Evolutionary conservation across 2,329 filamentous ascomycete genomes (phyloP), one percentile per base, ranked within the genome.

Genomic region (Ascochyta fabae): DNA sequence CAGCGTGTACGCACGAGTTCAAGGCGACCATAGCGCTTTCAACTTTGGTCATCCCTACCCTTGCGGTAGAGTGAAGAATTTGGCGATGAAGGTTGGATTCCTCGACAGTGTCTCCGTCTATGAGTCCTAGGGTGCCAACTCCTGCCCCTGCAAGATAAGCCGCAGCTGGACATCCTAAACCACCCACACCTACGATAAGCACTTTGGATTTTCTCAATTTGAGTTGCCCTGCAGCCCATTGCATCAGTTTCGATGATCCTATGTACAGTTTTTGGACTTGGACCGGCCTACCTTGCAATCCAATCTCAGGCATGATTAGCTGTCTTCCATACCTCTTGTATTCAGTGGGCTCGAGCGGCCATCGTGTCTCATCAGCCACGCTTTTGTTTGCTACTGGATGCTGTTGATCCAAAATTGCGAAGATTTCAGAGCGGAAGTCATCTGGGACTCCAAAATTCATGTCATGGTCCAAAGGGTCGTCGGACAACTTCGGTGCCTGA

Each of bases 141-240:
- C 95, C 95, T 1, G 95, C 90, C 22, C 92, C 94, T 9, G 92
- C 91, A 1, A 99, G 85, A 71, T 99, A 99, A n/a, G 90, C 85
- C 0, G 93, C 91, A 12, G 95, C 92, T 10, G 95, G 95, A 72
- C 92, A 98, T 10, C 95, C 95, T 12, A 99, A 79, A 0, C 95
- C 95, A 6, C 95, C 95, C 2, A 91, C 88, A 10, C 95, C 95
- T 23, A 99, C 84, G 42, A 99, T 81, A 7, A 98, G 82, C 5
- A 97, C 87, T 19, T 82, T 86, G 1, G 91, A 82, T 1, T 82
- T 79, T 67, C 86, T 89, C 15, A 98, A 80, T 29, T 84, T 82
- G 6, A 94, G 79, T 76, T 98, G 94, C 0, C 91, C 92, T 92
- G 52, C 8, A 6, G 3, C 3, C 3, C 6, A 12, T 22, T 1